Base-by-base conservation (phyloP, 768 basidiomycete species). In the Amanita fuliginea region DNA sequence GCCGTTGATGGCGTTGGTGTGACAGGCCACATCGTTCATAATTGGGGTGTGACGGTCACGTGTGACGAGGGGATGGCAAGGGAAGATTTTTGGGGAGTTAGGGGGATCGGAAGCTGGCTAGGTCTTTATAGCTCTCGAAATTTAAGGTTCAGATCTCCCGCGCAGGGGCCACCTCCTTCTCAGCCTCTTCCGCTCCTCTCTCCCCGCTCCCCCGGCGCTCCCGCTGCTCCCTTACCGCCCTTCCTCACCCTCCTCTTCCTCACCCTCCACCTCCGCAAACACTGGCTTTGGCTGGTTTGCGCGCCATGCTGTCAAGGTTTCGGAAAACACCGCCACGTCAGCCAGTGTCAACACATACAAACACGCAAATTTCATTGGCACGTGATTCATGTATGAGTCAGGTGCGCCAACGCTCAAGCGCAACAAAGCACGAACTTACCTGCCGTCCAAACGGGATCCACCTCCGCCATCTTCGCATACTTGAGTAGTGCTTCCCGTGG, bases 401-500 rank as follows among this genome's bases (percentile, higher is more conserved):
- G 28, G 28, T 8, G 35, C 24, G 46, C 47, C 32, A 52, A 53
- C 44, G 51, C 48, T 52, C 53, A 56, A 52, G 49, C 32, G 46
- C 13, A 28, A 14, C 33, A 54, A 55, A 49, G 48, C 3, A 47
- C 51, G 35, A 46, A 72, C 86, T 70, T 62, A 92, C 91, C 92
- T 70, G 64, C 67, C 41, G 91, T 89, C 84, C 86, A 92, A 59
- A 80, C 76, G 46, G 86, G 90, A 62, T 95, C 84, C 53, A 76
- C 68, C 39, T 88, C 84, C 54, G 83, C 82, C 51, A 67, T 62
- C 14, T 83, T 68, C 30, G 96, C 96, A 58, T 93, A 97, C 67
- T 83, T 91, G 74, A 98, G 86, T 49, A 99, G 70, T 3, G 96
- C 96, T 68, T 96, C 94, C 54, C 96, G 85, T 37, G 96, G 96